phyloP scores from a whole-genome alignment of 345 rosid species.

The Punica granatum region DNA sequence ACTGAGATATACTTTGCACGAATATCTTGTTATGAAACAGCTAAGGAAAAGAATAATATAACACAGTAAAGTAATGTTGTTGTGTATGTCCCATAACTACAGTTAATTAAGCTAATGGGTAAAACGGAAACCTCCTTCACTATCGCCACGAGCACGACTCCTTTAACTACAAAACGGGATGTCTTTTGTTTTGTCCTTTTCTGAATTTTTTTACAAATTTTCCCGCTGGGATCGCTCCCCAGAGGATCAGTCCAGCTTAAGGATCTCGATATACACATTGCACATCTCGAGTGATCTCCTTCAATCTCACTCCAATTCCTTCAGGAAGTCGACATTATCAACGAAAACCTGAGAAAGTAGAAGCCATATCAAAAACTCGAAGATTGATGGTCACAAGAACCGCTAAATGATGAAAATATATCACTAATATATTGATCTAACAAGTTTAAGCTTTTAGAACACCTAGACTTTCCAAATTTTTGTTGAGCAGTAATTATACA shows the following conservation, averaged over 20 bases:
- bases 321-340: conserved; percentile 78
- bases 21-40: not conserved
- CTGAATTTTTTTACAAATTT: not conserved
- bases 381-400: not conserved
- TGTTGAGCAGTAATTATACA: too few relatives aligned
- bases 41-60: not conserved
- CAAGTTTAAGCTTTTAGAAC: not conserved
- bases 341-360: conserved; percentile 63
- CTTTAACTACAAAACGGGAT: conserved; percentile 10
- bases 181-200: not conserved
- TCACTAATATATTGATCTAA: not conserved
- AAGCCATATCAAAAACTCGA: not conserved
- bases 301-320: conserved; percentile 70
- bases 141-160: not conserved
- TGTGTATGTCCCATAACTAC: not conserved
- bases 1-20: not conserved
- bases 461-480: not conserved
- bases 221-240: not conserved
- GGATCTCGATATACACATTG: not conserved
- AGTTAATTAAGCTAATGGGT: not conserved
- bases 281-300: not conserved
- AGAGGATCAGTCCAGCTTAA: not conserved
- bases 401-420: not conserved
- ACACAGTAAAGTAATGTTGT: not conserved
- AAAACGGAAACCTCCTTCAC: not conserved